These are phyloP conservation scores for Arthrinium phaeospermum DNA, from an alignment of 2,329 filamentous ascomycete species.

Conservation along the genomic window DNA sequence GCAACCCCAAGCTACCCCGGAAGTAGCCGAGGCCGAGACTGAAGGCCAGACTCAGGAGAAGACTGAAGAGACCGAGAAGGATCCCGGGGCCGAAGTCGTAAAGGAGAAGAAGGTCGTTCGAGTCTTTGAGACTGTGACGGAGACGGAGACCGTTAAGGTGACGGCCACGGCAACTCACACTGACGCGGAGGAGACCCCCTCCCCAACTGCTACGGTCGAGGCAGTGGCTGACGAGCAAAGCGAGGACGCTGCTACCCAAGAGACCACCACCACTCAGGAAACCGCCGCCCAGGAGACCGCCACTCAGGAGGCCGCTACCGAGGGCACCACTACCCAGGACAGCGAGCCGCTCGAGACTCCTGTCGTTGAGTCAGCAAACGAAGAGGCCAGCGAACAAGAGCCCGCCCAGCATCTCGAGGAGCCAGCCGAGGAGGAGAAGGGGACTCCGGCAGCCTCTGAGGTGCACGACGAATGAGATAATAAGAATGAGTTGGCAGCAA, in stretches of 20 bases:
- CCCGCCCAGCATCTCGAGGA: neutral
- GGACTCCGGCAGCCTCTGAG: neutral
- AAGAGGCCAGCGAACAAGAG: neutral
- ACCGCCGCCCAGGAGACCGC: neutral
- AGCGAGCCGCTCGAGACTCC: neutral
- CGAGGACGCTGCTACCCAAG: neutral
- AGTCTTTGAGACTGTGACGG: constrained; percentile 43
- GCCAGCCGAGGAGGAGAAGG: neutral
- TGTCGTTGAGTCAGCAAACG: neutral
- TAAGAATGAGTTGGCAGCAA: neutral
- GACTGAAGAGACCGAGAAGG: neutral
- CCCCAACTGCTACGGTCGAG: neutral
- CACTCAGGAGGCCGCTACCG: neutral
- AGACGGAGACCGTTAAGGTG: constrained; percentile 38
- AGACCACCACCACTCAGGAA: neutral
- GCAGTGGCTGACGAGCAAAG: neutral
- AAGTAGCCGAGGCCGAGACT: neutral
- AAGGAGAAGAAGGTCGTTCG: constrained; percentile 38
- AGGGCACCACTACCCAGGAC: neutral
- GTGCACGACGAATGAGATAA: neutral
- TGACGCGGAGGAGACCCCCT: neutral
- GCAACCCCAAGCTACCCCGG: neutral
- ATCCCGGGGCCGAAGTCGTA: constrained; percentile 29
- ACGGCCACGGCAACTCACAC: constrained; percentile 18
- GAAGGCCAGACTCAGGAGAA: neutral